Base-by-base conservation (phyloP, 768 basidiomycete genomes). In the Symmetrospora coprosmae region DNA sequence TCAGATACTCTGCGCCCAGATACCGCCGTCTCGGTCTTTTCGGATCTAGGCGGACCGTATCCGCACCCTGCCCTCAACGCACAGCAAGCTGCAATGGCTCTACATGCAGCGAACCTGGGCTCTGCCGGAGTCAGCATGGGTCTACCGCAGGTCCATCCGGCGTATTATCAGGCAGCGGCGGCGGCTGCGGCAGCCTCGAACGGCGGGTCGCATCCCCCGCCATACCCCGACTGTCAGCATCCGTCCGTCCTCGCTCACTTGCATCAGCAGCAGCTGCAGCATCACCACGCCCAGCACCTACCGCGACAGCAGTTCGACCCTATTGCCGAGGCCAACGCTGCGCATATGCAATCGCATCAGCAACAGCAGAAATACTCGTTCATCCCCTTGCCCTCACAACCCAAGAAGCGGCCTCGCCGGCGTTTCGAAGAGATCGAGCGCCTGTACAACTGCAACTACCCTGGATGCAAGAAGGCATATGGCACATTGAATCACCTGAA, bases 351-450 rank as follows among this genome's bases (percentile, higher is more conserved):
- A 19, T 55, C 37, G 19, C 43, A 46, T 46, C 14, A 16, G 43
- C 25, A 46, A 11, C 43, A 9, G 43, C 14, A 46, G 9, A 23
- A 23, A 23, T 11, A 25, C 9, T 23, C 43, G 43, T 58, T 58
- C 55, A 21, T 58, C 40, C 40, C 55, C 17, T n/a, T 47, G 17
- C 55, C 55, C n/a, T 27, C 27, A 14, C 55, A 58, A 27, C 55
- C 55, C 38, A 72, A 72, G 65, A 76, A 76, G 66, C 61, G 75
- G 38, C 73, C 75, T 1, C 67, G 75, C 52, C 50, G 75, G 53
- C 62, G 74, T 53, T 75, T 69, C 56, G 91, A 96, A 72, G 91
- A 96, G 78, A 94, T 96, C 66, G 90, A 94, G 74, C 81, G 91
- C 27, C 74, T 92, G 51, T 96, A 96, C 71, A 79, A 80, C 58